Base-by-base conservation (phyloP, 2,329 filamentous ascomycete genomes). In the Epichloe coenophiala region DNA sequence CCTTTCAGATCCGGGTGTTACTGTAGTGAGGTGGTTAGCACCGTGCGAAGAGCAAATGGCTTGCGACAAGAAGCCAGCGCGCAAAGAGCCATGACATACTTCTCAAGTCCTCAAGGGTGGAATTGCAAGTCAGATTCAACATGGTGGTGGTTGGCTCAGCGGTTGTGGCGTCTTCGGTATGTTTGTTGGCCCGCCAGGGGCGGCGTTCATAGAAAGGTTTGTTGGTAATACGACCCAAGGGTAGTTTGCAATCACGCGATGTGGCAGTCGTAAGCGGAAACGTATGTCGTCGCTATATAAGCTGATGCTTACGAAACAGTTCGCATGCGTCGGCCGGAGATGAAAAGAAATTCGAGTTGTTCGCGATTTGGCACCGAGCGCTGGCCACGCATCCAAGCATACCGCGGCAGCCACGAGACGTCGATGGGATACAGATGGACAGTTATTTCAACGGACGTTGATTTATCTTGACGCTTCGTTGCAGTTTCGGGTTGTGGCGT, bases 1-100 rank as follows among this genome's bases (percentile, higher is more conserved):
- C 45, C 63, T 63, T 62, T 80, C 76, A 35, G 71, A 70, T 51
- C 66, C 70, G 27, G 66, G 63, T 50, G 63, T 57, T 57, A 73
- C 71, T 74, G 56, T 8, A 11, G 13, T 17, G 17, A 27, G 17
- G 13, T 23, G 21, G 44, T n/a, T 4, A 6, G 12, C 7, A 17
- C 12, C 8, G 36, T 5, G 45, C 13, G 11, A 39, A 31, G 13
- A 40, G 21, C 19, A 17, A 17, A 19, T 12, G 8, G n/a, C 19
- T 15, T 37, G 21, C 15, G 13, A 40, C 1, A n/a, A 23, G 5
- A 36, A n/a, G 13, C 3, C n/a, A 42, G 19, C 44, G 19, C 36
- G 13, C 5, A 38, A 4, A 13, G 7, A 37, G 23, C 40, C 15
- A 19, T 40, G 42, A 60, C 67, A 19, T 63, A 71, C 68, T 72